Percentiles rank a stretch among this genome's conserved stretches.
Evolutionary conservation across 208 protist species (phyloP).

Genomic region (Leishmania arabica): DNA sequence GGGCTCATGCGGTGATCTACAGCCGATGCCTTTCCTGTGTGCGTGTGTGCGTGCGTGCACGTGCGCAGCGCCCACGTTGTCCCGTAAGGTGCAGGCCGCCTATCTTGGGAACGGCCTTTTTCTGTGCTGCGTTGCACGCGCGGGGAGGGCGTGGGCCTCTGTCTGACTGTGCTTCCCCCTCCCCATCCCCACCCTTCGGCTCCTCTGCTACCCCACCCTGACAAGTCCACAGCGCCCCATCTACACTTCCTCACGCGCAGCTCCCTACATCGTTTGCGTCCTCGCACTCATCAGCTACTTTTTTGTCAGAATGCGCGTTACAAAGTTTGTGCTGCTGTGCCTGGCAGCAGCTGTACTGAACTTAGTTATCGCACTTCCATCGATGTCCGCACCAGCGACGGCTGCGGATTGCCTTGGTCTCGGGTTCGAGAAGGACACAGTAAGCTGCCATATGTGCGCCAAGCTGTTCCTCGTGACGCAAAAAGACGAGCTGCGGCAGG

Average conservation of each 20-base stretch:
- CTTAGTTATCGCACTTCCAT: background rate
- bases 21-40: no score
- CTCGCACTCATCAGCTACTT: background rate
- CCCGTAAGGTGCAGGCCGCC: background rate
- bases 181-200: background rate
- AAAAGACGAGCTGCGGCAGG: conserved; percentile 34
- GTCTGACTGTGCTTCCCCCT: background rate
- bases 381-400: background rate
- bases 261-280: background rate
- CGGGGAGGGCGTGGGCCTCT: background rate
- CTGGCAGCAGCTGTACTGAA: background rate
- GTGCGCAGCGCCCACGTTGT: background rate
- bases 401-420: conserved; percentile 42
- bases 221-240: background rate
- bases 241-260: background rate
- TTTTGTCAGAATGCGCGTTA: background rate
- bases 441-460: conserved; percentile 44
- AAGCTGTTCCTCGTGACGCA: conserved; percentile 46
- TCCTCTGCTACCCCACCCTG: background rate
- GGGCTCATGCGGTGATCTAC: background rate
- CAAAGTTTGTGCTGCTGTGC: background rate
- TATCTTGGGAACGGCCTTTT: background rate
- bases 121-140: background rate
- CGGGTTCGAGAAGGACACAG: conserved; percentile 37
- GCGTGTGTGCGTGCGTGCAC: background rate